Evolutionary conservation across 2,329 filamentous ascomycete genomes (phyloP).

Genomic region (Calonectria pteridis): DNA sequence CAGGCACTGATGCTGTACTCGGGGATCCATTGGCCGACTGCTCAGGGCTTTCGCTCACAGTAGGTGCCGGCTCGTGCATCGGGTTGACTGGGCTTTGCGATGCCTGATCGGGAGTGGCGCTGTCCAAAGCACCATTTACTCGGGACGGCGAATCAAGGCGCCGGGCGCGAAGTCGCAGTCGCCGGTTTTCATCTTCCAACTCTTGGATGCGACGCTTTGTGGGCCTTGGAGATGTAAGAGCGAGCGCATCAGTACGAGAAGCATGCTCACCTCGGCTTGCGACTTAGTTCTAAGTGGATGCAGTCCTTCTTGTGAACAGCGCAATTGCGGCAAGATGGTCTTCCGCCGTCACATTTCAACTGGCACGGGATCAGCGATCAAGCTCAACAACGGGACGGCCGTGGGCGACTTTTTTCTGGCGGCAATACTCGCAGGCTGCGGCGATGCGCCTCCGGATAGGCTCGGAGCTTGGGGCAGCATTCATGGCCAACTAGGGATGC

Average conservation of each 20-base stretch:
- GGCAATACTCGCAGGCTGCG: constrained; percentile 3
- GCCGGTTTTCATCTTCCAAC: neutral
- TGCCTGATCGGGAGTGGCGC: neutral
- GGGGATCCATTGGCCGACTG: neutral
- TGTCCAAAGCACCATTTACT: neutral
- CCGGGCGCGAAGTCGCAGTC: neutral
- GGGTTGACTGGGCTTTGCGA: neutral
- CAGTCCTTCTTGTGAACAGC: neutral
- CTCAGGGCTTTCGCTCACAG: neutral
- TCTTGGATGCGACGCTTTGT: constrained; percentile 1
- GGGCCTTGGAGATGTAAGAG: neutral
- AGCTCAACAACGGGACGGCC: neutral
- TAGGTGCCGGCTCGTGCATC: neutral
- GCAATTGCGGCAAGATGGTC: neutral
- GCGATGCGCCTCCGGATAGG: neutral
- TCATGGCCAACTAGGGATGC: neutral
- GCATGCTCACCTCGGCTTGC: neutral
- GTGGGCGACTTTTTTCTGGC: constrained; percentile 2
- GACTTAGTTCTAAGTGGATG: neutral
- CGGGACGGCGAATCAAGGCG: neutral
- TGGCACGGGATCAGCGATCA: neutral
- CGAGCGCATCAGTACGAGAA: neutral
- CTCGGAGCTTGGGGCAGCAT: neutral
- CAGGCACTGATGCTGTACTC: neutral
- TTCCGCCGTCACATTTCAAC: constrained; percentile 6